Evolutionary conservation across 2,329 filamentous ascomycete genomes (phyloP), one percentile per base, ranked within the genome.

Genomic region (Emmonsiellopsis sp.): DNA sequence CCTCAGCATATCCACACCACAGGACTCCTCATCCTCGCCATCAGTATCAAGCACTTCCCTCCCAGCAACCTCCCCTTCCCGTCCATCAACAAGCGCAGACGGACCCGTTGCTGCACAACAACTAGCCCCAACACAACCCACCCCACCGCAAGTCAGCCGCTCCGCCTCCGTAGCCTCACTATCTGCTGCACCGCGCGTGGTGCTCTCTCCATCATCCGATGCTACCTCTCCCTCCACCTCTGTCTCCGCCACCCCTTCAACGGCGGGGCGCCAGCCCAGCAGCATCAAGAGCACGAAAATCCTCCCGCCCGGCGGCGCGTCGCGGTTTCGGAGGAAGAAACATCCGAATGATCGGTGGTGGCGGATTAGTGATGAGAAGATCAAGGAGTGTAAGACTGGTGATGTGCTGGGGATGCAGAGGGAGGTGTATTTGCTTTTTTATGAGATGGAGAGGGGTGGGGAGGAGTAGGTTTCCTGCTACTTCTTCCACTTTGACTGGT

Each of bases 291-390:
- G 61, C 31, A 49, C 57, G 17, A 58, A 56, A 10, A 61, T 61
- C 11, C 53, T 56, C 14, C 40, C 33, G 13, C 5, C 42, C 13
- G 49, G 42, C 4, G 13, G 14, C 14, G 21, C 44, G 21, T 55
- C 57, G 6, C 44, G 45, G 2, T 53, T 59, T 31, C 54, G 55
- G 9, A 76, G 81, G 60, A 82, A 79, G 56, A 81, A 78, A 60
- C 83, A 81, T 63, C 70, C 74, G 10, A 80, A 78, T 44, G 86
- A 94, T 64, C 83, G 86, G 42, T 98, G 93, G 93, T 98, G 93
- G 93, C 83, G 93, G 37, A 95, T 98, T 60, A 96, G 91, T 59
- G 93, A 98, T 67, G 93, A 98, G 60, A 95, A 94, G 71, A 83
- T 97, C 63, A 93, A 92, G 66, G 92, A 97, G 71, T 86, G 89